Conservation (phyloP, 2,329 filamentous ascomycete species). For the Emericellopsis cladophorae region DNA sequence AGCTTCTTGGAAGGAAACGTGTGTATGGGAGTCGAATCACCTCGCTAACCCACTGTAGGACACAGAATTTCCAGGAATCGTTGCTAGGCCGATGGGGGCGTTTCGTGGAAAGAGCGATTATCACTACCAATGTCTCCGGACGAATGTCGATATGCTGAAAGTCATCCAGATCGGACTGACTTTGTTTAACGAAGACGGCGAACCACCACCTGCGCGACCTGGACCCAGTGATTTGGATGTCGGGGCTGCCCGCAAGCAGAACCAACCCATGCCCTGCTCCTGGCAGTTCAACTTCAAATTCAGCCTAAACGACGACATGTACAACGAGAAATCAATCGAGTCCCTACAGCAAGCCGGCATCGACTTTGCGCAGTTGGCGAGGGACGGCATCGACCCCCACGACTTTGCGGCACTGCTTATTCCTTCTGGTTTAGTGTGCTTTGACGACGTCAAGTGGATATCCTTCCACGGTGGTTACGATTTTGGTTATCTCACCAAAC, state of each 20-base stretch:
- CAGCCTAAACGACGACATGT: slow-evolving; percentile 92
- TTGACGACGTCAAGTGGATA: slow-evolving; percentile 86
- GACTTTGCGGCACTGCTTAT: slow-evolving; percentile 85
- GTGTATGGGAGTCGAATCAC: neutral
- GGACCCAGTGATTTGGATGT: slow-evolving; percentile 24
- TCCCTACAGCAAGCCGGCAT: slow-evolving; percentile 86
- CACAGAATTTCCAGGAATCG: slow-evolving; percentile 96
- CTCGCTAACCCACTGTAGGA: slow-evolving; percentile 44
- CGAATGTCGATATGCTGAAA: slow-evolving; percentile 94
- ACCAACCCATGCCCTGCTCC: slow-evolving; percentile 56
- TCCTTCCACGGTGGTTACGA: slow-evolving; percentile 98
- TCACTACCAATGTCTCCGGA: slow-evolving; percentile 94
- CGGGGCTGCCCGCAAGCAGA: slow-evolving; percentile 23
- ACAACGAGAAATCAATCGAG: slow-evolving; percentile 87
- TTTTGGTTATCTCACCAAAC: slow-evolving; percentile 93
- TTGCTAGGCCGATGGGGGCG: slow-evolving; percentile 85
- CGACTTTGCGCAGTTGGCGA: slow-evolving; percentile 73
- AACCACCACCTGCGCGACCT: slow-evolving; percentile 65
- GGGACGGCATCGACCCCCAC: slow-evolving; percentile 79
- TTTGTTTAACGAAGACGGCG: slow-evolving; percentile 81
- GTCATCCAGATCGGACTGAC: slow-evolving; percentile 96
- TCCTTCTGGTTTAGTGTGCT: slow-evolving; percentile 79
- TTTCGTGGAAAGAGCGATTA: slow-evolving; percentile 96
- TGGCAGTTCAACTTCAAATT: slow-evolving; percentile 99
- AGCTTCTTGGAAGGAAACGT: slow-evolving; percentile 17